Base-by-base conservation (phyloP, 768 basidiomycete species). In the Cantharellus cinnabarinus region DNA sequence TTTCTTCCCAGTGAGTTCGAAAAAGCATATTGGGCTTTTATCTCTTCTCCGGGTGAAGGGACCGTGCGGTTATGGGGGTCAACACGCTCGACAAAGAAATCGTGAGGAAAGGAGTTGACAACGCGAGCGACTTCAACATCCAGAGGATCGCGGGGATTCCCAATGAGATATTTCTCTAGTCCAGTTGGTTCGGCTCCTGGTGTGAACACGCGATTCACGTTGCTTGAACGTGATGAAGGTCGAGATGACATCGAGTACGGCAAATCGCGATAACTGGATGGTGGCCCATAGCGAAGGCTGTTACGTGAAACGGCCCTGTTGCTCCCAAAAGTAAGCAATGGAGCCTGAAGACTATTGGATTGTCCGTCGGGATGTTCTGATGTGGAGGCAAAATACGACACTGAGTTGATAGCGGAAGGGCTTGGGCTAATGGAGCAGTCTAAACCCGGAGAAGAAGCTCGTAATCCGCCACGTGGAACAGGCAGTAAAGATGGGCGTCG, bases 11-110 rank as follows among this genome's bases (percentile, higher is more conserved):
- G 69, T 62, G 79, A 68, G 64, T 79, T 89, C 62, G 85, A 79
- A 67, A 91, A 82, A 41, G 82, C 79, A 70, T 91, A 93, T 67
- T 86, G 81, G 4, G 88, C 89, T 65, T 81, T 79, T 64, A 88
- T 73, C 69, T 90, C 88, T 68, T 86, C 82, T 35, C 82, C 83
- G 58, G 80, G 80, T 64, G 77, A 79, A 29, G 83, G 85, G 5
- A 77, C 67, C 58, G 70, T 74, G 64, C 74, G 77, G 64, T 90
- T 66, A 4, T 81, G 85, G 15, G 87, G 81, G 66, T 94, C 90
- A 15, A 90, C 73, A 2, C 90, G 80, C 66, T 86, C 83, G 58
- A 91, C 75, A 29, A 82, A 67, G 61, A 93, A 72, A 7, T 85
- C 82, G 64, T 93, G 89, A 5, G 81, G 73, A 54, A 86, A 79